A percentile compares a stretch with the other conserved stretches of the same genome.
Evolutionary conservation across 2,329 filamentous ascomycete genomes (phyloP).

Genomic region (Basipetospora chlamydospora): DNA sequence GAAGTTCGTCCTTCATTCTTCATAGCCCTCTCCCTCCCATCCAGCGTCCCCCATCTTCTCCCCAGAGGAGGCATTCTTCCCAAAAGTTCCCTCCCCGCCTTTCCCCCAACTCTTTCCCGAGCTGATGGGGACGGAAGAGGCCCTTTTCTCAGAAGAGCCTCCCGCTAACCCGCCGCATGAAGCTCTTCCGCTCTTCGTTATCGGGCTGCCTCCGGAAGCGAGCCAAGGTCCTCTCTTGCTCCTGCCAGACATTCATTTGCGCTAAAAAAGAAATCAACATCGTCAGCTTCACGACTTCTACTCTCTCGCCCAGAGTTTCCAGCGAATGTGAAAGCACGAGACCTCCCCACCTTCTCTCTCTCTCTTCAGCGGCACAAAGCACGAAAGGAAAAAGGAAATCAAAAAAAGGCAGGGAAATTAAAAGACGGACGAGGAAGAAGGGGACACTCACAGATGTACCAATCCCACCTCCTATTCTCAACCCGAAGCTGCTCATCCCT

Average conservation of each 20-base stretch:
- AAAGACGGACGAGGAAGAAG: neutral
- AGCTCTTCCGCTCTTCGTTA: conserved; percentile 8
- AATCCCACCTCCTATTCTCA: conserved; percentile 47
- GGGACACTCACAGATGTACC: conserved; percentile 36
- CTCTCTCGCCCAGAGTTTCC: too few species aligned
- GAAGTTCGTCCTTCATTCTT: too few species aligned
- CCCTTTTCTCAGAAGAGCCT: neutral
- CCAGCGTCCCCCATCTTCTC: too few species aligned
- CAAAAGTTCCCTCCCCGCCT: too few species aligned
- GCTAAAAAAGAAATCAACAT: conserved; percentile 20
- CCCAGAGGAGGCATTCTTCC: too few species aligned
- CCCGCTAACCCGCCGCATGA: conserved; percentile 5
- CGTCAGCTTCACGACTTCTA: conserved; percentile 9
- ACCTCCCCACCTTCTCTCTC: too few species aligned
- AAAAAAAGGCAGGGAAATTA: neutral
- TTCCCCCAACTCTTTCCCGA: too few species aligned
- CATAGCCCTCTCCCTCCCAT: too few species aligned
- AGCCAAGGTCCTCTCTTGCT: conserved; percentile 34
- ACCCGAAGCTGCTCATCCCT: conserved; percentile 38
- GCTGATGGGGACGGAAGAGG: too few species aligned
- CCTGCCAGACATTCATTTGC: conserved; percentile 35
- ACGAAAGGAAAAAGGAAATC: conserved; percentile 7
- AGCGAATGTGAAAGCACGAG: too few species aligned
- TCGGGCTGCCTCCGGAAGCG: conserved; percentile 25
- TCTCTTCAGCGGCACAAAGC: conserved; percentile 30